These are phyloP conservation scores for Candida sp. DNA, from an alignment of 1,139 yeast species.

Conservation along the genomic window DNA sequence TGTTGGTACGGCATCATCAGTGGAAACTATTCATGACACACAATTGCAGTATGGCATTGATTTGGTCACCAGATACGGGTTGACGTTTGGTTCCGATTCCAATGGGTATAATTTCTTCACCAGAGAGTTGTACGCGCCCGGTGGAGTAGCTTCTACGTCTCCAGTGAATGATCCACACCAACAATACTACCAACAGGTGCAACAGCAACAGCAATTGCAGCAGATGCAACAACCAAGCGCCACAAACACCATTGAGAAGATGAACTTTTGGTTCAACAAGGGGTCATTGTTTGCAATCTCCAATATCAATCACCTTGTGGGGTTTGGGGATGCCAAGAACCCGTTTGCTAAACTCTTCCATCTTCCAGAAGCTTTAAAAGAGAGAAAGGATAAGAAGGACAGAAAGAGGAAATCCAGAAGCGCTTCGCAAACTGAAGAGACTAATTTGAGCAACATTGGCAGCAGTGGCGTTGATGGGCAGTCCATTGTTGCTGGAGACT, in stretches of 20 bases:
- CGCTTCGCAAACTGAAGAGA: constrained; percentile 19
- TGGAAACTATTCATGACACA: constrained; percentile 41
- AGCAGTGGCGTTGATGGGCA: constrained; percentile 29
- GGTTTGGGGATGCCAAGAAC: constrained; percentile 75
- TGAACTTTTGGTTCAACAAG: constrained; percentile 77
- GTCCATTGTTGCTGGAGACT: constrained; percentile 44
- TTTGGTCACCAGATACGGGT: constrained; percentile 69
- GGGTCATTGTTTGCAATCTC: constrained; percentile 78
- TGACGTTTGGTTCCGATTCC: constrained; percentile 71
- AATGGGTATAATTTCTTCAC: constrained; percentile 70
- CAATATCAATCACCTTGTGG: constrained; percentile 72
- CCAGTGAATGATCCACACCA: constrained; percentile 30
- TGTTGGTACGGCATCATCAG: constrained; percentile 1
- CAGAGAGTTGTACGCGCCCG: constrained; percentile 47
- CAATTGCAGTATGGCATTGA: constrained; percentile 60
- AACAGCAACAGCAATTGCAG: constrained; percentile 19
- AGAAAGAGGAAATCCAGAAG: constrained; percentile 55
- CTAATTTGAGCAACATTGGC: constrained; percentile 8
- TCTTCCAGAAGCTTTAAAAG: constrained; percentile 71
- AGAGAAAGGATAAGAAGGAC: constrained; percentile 73
- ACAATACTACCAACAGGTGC: constrained; percentile 28
- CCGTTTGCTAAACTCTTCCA: constrained; percentile 78
- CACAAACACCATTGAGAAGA: constrained; percentile 53
- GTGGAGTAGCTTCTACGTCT: constrained; percentile 25
- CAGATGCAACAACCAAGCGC: constrained; percentile 22